Evolutionary conservation across 768 basidiomycete species (phyloP).

Genomic region (Calocera viscosa): DNA sequence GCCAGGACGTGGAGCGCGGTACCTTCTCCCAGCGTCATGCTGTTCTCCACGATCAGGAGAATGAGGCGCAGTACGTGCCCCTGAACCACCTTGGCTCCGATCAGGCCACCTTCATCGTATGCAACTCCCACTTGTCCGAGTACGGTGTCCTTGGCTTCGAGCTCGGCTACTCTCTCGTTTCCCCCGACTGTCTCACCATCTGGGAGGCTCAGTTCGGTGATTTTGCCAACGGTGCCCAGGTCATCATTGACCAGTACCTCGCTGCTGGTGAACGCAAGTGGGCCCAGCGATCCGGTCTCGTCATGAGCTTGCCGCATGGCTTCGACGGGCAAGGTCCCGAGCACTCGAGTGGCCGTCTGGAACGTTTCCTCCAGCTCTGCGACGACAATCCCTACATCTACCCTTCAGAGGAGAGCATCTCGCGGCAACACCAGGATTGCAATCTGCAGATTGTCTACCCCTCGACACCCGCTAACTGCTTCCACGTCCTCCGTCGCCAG

Average conservation of each 20-base stretch:
- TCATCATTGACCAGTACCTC: constrained; percentile 98
- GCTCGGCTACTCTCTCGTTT: constrained; percentile 95
- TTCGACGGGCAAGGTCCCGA: constrained; percentile 99
- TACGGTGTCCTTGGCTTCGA: constrained; percentile 93
- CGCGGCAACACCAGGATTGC: constrained; percentile 95
- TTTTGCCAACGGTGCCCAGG: constrained; percentile 94
- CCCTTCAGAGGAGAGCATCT: constrained; percentile 79
- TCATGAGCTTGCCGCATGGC: constrained; percentile 82
- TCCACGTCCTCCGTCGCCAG: constrained; percentile 94
- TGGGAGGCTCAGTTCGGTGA: constrained; percentile 99
- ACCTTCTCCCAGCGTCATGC: constrained; percentile 99
- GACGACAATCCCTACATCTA: constrained; percentile 90
- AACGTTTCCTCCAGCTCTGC: constrained; percentile 94
- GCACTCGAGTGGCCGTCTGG: constrained; percentile 89
- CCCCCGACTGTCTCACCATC: constrained; percentile 79
- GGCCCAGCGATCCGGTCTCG: constrained; percentile 85
- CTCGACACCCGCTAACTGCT: constrained; percentile 93
- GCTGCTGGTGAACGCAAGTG: constrained; percentile 96
- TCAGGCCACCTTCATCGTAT: constrained; percentile 88
- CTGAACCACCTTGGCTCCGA: constrained; percentile 75
- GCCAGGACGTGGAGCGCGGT: constrained; percentile 96
- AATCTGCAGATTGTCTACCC: constrained; percentile 99
- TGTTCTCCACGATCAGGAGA: constrained; percentile 89
- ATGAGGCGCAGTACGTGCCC: constrained; percentile 79
- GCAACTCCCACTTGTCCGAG: constrained; percentile 95